A percentile compares a stretch with the other conserved stretches of the same genome.
phyloP scores from a whole-genome alignment of 78 protist species.

The Dictyostelium brefeldianum region DNA sequence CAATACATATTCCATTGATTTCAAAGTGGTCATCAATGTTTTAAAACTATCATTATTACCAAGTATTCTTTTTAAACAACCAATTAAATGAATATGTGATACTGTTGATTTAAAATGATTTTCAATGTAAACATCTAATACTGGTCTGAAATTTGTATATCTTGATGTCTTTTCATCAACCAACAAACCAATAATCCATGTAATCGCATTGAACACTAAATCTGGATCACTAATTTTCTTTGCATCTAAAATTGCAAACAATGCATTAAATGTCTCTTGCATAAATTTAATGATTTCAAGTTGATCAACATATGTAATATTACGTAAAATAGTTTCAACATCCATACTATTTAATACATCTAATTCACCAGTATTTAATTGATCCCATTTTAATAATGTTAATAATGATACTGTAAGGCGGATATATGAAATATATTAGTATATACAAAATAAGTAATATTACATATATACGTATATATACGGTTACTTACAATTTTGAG shows the following conservation, averaged over 20 bases:
- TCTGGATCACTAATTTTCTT: constrained; percentile 48
- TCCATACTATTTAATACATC: constrained; percentile 68
- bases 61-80: constrained; percentile 46
- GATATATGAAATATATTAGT: background rate
- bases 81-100: constrained; percentile 60
- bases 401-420: constrained; percentile 34
- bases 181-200: constrained; percentile 70
- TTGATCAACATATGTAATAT: constrained; percentile 72
- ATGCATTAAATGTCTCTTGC: constrained; percentile 78
- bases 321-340: constrained; percentile 45
- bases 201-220: constrained; percentile 56
- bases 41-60: constrained; percentile 27
- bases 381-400: constrained; percentile 72
- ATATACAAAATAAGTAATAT: background rate
- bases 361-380: constrained; percentile 42
- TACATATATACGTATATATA: background rate
- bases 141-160: constrained; percentile 61
- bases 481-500: constrained; percentile 59
- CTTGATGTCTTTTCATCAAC: constrained; percentile 65
- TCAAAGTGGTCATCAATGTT: constrained; percentile 42
- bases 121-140: constrained; percentile 54
- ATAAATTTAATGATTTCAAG: constrained; percentile 77
- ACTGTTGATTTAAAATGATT: constrained; percentile 41
- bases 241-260: constrained; percentile 69
- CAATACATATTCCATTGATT: constrained; percentile 72